Base-by-base conservation (phyloP, 495 filamentous ascomycete species). In the Podospora pseudopauciseta region DNA sequence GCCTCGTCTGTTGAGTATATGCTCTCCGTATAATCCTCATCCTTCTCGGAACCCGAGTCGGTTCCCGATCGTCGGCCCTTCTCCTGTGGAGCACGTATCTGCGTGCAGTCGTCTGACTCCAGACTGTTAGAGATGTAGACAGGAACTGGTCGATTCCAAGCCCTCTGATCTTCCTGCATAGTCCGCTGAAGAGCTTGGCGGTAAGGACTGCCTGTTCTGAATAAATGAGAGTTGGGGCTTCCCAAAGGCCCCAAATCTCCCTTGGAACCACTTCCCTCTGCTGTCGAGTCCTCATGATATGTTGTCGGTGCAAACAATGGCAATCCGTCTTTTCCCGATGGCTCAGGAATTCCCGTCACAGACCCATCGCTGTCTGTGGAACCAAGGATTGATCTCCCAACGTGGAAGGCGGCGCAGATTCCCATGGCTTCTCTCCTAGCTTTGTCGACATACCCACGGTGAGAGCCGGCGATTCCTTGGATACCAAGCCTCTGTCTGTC, bases 131-230 rank as follows among this genome's bases (percentile, higher is more conserved):
- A 23, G 72, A 69, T 0, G 44, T 64, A 16, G 34, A 23, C 13
- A 16, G 77, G 75, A n/a, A 77, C 80, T 55, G 67, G 39, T 76
- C 67, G 63, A 23, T 65, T 69, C 64, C 60, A 70, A 16, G 44
- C 68, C 18, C 71, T 70, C 4, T 76, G 60, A 54, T 76, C 72
- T 16, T 75, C 71, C 62, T 76, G 70, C 63, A 82, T 86, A 6
- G 71, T 75, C 53, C 77, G 77, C 70, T 74, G 78, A 71, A 87
- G 70, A 19, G 81, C 84, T 27, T 82, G 82, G 54, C 83, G 83
- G 72, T 81, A 90, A 16, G 87, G 86, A 70, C 87, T 88, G 39
- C 78, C 74, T 5, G 81, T 84, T 53, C 81, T 81, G 69, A 85
- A 83, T 20, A 84, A 77, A 67, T 84, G 81, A 9, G 78, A 80